Evolutionary conservation across 140 eudicot genomes (phyloP).

Genomic region (Ambrosia hybrid): DNA sequence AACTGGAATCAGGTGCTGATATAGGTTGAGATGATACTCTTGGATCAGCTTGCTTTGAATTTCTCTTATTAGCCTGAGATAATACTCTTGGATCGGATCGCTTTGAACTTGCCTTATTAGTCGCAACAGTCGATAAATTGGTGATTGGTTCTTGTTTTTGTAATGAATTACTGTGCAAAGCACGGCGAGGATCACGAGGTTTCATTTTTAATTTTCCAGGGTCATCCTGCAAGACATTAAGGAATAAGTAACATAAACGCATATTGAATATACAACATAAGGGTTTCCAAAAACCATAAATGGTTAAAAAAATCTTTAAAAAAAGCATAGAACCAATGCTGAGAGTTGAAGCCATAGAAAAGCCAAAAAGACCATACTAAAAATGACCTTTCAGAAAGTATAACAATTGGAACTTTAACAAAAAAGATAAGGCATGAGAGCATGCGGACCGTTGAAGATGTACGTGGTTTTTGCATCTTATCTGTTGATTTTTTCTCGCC

Average conservation of each 20-base stretch:
- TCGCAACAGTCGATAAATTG: constrained; percentile 33
- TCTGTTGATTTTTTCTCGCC: constrained; percentile 46
- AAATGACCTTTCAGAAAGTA: too few species aligned
- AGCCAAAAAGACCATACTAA: too few species aligned
- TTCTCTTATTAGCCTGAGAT: constrained; percentile 31
- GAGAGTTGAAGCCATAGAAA: too few species aligned
- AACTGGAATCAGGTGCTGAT: constrained; percentile 62
- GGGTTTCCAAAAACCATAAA: neutral
- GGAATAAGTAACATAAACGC: neutral
- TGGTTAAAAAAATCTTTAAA: neutral
- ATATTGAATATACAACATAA: neutral
- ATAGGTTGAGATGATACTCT: constrained; percentile 20
- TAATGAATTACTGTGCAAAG: constrained; percentile 48
- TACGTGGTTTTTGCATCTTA: constrained; percentile 49
- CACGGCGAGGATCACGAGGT: constrained; percentile 97
- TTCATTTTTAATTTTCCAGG: constrained; percentile 76
- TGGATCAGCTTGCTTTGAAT: constrained; percentile 28
- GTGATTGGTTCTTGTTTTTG: constrained; percentile 38
- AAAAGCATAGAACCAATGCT: too few species aligned
- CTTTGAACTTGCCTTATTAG: constrained; percentile 31
- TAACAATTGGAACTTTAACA: too few species aligned
- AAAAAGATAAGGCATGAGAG: too few species aligned
- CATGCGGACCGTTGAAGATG: constrained; percentile 44
- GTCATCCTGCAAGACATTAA: constrained; percentile 56
- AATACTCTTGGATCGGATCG: constrained; percentile 12